phyloP scores from a whole-genome alignment of 2,329 filamentous ascomycete species.

The Botrytis tulipae region DNA sequence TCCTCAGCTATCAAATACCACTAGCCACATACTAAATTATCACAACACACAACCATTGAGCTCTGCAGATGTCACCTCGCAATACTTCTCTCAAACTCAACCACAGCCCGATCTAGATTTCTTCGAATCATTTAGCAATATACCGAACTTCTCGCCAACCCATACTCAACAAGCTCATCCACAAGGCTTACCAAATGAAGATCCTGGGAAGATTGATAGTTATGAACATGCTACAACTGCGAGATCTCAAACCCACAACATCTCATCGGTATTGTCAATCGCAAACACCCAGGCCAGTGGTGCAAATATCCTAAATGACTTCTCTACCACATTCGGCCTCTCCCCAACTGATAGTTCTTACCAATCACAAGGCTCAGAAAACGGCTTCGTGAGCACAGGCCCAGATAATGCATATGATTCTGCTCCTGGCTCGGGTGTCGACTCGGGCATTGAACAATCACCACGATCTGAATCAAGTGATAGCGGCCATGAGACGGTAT shows the following conservation, averaged over 20 bases:
- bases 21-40: background rate
- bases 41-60: slow-evolving; percentile 9
- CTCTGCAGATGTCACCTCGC: slow-evolving; percentile 2
- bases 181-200: slow-evolving; percentile 2
- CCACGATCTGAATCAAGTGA: slow-evolving; percentile 1
- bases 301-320: background rate
- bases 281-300: background rate
- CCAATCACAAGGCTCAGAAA: slow-evolving; percentile 3
- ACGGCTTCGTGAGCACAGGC: background rate
- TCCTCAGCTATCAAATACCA: background rate
- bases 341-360: slow-evolving; percentile 1
- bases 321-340: background rate
- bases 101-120: background rate
- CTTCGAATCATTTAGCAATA: background rate
- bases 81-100: slow-evolving; percentile 7
- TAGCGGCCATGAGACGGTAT: background rate
- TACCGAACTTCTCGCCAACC: background rate
- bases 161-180: slow-evolving; percentile 12
- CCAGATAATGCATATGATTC: background rate
- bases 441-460: background rate
- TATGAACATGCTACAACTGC: background rate
- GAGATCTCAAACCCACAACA: background rate
- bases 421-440: background rate
- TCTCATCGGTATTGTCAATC: background rate
- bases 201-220: slow-evolving; percentile 6